Base-by-base conservation (phyloP, 2,329 filamentous ascomycete genomes). In the Alternaria ventricosa region DNA sequence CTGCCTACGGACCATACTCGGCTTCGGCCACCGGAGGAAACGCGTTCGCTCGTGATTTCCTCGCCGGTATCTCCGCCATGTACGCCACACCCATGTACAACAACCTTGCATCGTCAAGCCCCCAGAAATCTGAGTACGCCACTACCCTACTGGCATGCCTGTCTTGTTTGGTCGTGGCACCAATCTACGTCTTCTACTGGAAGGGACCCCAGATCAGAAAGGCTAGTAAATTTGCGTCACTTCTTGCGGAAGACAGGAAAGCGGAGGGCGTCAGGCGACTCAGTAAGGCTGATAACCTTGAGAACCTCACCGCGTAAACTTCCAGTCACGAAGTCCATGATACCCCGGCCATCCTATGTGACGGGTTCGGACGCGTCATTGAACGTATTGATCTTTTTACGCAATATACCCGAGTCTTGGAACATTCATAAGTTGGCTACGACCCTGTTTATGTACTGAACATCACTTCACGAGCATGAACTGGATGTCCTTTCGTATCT, bases 1-100 rank as follows among this genome's bases (percentile, higher is more conserved):
- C 88, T 41, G 87, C 90, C 0, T 91, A 92, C 70, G 91, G 90
- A 0, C 87, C 88, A 0, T 93, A 92, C 76, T 88, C 89, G 2
- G 90, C 91, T 2, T 92, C 90, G 0, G 91, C 91, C 0, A 93
- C 91, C 0, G 91, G 91, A 43, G 91, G 91, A 11, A 93, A 93
- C 64, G 91, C 90, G 1, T 92, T 90, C 81, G 85, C 90, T 3
- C 85, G 91, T 68, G 91, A 93, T 74, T 90, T 93, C 77, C 81
- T 93, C 0, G 91, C 90, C 1, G 91, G 91, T 76, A 83, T 92
- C 5, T 85, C 91, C 2, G 91, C 90, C 1, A 84, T 92, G 63
- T 89, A 88, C 9, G 88, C 90, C 0, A 86, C 86, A 0, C 90
- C 90, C 0, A 79, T 86, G 61, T 87, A 85, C 72, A 65, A 75